These are phyloP conservation scores for Zelonia costaricensis DNA, from an alignment of 208 protist genomes.

Conservation along the genomic window DNA sequence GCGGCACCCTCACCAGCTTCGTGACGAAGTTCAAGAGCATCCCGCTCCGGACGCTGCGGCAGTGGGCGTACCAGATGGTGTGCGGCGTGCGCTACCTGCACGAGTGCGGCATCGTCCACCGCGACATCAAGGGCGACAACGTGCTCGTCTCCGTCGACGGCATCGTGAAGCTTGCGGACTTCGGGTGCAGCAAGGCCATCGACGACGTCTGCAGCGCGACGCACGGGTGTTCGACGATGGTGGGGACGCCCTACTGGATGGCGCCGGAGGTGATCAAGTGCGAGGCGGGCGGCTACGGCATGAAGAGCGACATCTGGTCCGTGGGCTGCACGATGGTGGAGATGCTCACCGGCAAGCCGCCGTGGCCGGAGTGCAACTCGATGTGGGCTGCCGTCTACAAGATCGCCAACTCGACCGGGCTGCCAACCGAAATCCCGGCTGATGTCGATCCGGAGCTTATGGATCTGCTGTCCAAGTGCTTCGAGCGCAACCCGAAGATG, in stretches of 20 bases:
- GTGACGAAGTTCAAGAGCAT: slow-evolving; percentile 83
- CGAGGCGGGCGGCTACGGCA: slow-evolving; percentile 88
- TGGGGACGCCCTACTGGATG: slow-evolving; percentile 93
- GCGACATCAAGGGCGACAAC: slow-evolving; percentile 93
- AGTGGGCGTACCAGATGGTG: slow-evolving; percentile 92
- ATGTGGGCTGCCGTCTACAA: slow-evolving; percentile 90
- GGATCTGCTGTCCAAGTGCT: slow-evolving; percentile 75
- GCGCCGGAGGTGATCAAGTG: slow-evolving; percentile 92
- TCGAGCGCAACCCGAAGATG: slow-evolving; percentile 79
- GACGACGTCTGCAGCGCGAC: slow-evolving; percentile 83
- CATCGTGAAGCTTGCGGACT: slow-evolving; percentile 91
- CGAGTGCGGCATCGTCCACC: slow-evolving; percentile 86
- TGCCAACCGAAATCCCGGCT: slow-evolving; percentile 82
- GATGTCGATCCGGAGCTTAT: slow-evolving; percentile 77
- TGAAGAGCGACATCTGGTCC: slow-evolving; percentile 95
- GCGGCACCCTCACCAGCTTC: slow-evolving; percentile 75
- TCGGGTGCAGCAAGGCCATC: slow-evolving; percentile 90
- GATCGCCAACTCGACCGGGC: slow-evolving; percentile 81
- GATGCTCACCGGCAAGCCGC: slow-evolving; percentile 92
- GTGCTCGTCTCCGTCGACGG: slow-evolving; percentile 86
- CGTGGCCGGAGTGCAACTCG: slow-evolving; percentile 89
- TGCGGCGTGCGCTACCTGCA: slow-evolving; percentile 90
- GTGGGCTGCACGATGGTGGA: slow-evolving; percentile 94
- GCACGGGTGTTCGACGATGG: slow-evolving; percentile 78
- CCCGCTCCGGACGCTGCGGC: slow-evolving; percentile 64